Evolutionary conservation across 805 yeast species (phyloP).

Genomic region (Kodamaea leandrae): DNA sequence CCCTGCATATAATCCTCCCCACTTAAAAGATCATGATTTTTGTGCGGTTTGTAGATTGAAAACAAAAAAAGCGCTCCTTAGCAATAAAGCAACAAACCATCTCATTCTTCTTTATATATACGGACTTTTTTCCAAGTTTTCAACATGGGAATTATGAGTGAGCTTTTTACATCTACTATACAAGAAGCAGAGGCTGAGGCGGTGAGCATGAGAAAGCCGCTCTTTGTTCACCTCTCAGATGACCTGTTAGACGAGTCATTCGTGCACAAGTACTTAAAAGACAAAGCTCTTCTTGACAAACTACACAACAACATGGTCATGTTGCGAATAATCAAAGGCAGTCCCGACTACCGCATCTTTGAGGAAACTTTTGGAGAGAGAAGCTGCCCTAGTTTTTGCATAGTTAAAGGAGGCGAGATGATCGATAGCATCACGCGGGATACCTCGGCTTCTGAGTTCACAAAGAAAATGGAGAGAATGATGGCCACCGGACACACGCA

Average conservation of each 20-base stretch:
- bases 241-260: conserved; percentile 16
- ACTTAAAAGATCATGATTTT: not conserved
- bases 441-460: conserved; percentile 2
- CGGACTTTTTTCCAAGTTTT: too few species aligned
- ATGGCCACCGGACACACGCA: not conserved
- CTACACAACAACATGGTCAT: conserved; percentile 11
- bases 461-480: not conserved
- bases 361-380: conserved; percentile 54
- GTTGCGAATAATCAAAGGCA: conserved; percentile 17
- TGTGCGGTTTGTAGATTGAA: not conserved
- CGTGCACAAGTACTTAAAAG: conserved; percentile 13
- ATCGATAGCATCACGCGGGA: conserved; percentile 40
- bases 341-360: conserved; percentile 33
- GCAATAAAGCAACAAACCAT: not conserved
- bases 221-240: conserved; percentile 23
- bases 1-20: not conserved
- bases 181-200: conserved; percentile 23
- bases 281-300: not conserved
- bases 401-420: conserved; percentile 49
- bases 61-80: not conserved
- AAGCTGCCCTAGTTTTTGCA: conserved; percentile 53
- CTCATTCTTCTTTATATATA: too few species aligned
- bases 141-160: conserved; percentile 6
- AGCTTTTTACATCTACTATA: conserved; percentile 21
- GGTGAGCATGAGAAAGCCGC: conserved; percentile 16